These are phyloP conservation scores for Eragrostis nindensis DNA, from an alignment of 176 grass and related monocot species.

Conservation along the genomic window DNA sequence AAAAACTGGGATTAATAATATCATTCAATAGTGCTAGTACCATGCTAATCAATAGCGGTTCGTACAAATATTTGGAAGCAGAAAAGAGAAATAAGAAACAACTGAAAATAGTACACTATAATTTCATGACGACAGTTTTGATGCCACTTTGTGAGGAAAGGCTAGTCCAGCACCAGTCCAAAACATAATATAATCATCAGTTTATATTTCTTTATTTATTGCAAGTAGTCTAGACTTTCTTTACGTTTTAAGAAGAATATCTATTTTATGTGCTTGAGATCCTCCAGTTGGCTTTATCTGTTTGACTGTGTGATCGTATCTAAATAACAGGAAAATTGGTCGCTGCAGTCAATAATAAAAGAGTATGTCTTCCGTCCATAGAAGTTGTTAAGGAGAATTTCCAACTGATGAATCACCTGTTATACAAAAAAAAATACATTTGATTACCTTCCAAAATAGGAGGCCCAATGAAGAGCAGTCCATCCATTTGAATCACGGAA, in stretches of 20 bases:
- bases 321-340: neutral
- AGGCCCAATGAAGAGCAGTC: constrained; percentile 99
- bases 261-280: constrained; percentile 21
- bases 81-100: neutral
- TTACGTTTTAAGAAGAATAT: constrained; percentile 26
- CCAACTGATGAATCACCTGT: constrained; percentile 13
- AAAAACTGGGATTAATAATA: constrained; percentile 19
- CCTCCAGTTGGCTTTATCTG: neutral
- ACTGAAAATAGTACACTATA: neutral
- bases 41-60: constrained; percentile 1
- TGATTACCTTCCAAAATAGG: constrained; percentile 90
- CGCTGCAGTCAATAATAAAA: constrained; percentile 31
- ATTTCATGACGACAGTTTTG: constrained; percentile 19
- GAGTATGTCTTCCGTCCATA: neutral
- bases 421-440: constrained; percentile 28
- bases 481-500: constrained; percentile 97
- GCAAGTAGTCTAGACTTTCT: neutral
- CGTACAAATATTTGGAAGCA: neutral
- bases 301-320: neutral
- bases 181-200: constrained; percentile 19
- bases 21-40: constrained; percentile 14
- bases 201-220: constrained; percentile 23
- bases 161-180: neutral
- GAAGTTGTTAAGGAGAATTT: constrained; percentile 26
- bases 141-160: neutral